Percentiles rank a stretch among this genome's conserved stretches.
These are phyloP conservation scores for Saccharomyces pastorianus DNA, from an alignment of 1,139 yeast species.

Conservation along the genomic window DNA sequence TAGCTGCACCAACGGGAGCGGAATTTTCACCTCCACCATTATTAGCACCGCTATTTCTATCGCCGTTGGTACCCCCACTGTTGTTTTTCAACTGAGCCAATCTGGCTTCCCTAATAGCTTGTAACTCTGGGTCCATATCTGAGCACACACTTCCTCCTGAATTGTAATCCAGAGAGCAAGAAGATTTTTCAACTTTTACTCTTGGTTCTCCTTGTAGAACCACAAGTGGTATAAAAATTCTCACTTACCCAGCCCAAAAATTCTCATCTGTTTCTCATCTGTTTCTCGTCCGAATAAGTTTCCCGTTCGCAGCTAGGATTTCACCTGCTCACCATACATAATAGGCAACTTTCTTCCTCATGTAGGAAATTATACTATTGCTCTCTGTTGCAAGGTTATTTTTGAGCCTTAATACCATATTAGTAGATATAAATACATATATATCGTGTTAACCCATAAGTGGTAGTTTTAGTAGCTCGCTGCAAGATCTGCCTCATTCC, in stretches of 20 bases:
- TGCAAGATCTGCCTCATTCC: neutral
- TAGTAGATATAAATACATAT: neutral
- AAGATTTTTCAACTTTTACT: neutral
- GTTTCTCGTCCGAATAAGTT: neutral
- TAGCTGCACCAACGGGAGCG: constrained; percentile 24
- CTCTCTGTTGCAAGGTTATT: neutral
- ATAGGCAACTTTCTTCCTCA: neutral
- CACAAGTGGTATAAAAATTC: neutral
- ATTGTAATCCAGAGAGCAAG: neutral
- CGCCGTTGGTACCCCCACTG: constrained; percentile 30
- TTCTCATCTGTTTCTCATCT: neutral
- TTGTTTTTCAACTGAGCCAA: constrained; percentile 68
- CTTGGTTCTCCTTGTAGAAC: neutral
- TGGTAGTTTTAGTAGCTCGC: neutral
- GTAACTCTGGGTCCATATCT: constrained; percentile 59
- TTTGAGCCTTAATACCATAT: neutral
- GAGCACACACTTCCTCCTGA: neutral
- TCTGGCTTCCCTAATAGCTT: constrained; percentile 84
- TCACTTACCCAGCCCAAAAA: neutral
- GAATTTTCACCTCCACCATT: constrained; percentile 12
- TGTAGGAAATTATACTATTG: neutral
- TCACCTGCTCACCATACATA: neutral
- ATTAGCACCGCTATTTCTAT: constrained; percentile 8
- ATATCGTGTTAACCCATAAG: neutral
- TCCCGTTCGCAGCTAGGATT: neutral